Evolutionary conservation across 176 grass and related monocot species (phyloP).

Genomic region (Tuctoria greenei): DNA sequence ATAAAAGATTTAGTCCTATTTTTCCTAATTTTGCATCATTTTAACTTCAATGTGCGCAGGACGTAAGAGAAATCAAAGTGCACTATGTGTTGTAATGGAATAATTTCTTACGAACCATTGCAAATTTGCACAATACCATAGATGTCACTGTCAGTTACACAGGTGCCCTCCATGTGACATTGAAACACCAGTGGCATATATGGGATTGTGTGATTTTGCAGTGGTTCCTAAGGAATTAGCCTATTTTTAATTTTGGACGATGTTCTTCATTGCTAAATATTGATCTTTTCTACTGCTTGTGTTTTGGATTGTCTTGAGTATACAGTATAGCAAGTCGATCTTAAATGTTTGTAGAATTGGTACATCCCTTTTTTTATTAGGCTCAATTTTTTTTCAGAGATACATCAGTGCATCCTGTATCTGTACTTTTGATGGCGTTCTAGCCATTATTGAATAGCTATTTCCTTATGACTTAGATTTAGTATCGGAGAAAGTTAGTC

Average conservation of each 20-base stretch:
- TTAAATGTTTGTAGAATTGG: not conserved
- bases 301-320: not conserved
- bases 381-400: not conserved
- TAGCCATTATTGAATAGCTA: not conserved
- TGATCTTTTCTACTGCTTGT: not conserved
- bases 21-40: not conserved
- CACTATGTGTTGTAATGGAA: not conserved
- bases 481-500: not conserved
- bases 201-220: no score
- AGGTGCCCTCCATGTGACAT: no score
- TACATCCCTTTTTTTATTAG: not conserved
- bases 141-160: no score
- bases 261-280: not conserved
- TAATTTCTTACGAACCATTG: no score
- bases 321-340: not conserved
- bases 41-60: not conserved
- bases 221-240: no score
- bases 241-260: not conserved
- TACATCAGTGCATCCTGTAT: not conserved
- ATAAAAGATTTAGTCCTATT: not conserved
- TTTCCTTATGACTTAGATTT: not conserved
- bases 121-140: no score
- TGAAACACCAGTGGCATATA: no score
- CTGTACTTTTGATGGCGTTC: not conserved
- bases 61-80: not conserved